Percentiles rank a stretch among this genome's conserved stretches.
Evolutionary conservation across 208 protist genomes (phyloP).

Genomic region (Phytomonas sp.): DNA sequence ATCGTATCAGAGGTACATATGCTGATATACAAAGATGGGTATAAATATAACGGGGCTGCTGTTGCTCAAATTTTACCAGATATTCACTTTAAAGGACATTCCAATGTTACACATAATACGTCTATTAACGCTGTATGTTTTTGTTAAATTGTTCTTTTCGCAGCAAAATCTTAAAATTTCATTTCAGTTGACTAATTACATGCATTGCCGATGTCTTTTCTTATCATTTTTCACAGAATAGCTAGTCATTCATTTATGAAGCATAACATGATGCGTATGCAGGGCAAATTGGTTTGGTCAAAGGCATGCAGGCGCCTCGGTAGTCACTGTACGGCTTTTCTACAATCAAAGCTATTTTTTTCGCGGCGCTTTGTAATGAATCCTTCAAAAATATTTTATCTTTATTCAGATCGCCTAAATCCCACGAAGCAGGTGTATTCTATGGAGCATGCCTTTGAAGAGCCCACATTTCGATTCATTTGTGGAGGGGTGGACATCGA

Average conservation of each 20-base stretch:
- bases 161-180: neutral
- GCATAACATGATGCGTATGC: neutral
- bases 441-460: conserved; percentile 82
- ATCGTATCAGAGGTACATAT: neutral
- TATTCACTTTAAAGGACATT: neutral
- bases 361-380: neutral
- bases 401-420: conserved; percentile 1
- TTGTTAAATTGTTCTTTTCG: neutral
- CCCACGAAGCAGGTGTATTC: conserved; percentile 31
- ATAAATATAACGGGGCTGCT: neutral
- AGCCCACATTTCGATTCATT: conserved; percentile 76
- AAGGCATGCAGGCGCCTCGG: neutral
- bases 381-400: neutral
- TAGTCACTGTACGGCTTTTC: neutral
- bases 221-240: neutral
- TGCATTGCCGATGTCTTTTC: neutral
- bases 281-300: neutral
- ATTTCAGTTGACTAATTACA: neutral
- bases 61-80: neutral
- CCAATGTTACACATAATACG: neutral
- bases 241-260: neutral
- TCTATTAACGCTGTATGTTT: neutral
- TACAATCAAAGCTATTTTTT: conserved; percentile 7
- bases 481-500: conserved; percentile 81
- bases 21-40: neutral